Conservation (phyloP, 176 grass and related monocot species). For the Saccharum officinarum region DNA sequence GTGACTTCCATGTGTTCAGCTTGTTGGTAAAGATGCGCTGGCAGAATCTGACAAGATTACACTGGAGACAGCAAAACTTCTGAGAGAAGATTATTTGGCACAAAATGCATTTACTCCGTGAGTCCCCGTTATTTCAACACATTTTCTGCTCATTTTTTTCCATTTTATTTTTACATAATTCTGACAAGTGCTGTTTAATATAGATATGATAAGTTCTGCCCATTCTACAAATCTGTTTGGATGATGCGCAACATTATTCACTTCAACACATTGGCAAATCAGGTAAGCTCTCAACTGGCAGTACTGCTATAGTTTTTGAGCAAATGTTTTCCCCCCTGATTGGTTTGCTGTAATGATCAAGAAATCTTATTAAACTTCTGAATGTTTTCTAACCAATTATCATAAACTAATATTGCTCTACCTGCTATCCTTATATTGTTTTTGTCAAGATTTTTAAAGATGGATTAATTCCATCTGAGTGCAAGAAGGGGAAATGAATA, state of each 20-base stretch:
- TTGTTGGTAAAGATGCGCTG: constrained; percentile 85
- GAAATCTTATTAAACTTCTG: not conserved
- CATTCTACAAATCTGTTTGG: constrained; percentile 98
- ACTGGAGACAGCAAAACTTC: constrained; percentile 79
- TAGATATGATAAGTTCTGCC: constrained; percentile 92
- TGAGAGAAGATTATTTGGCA: constrained; percentile 81
- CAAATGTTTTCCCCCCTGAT: not conserved
- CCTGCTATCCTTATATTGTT: not conserved
- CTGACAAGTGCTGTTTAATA: not conserved
- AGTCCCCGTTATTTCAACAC: constrained; percentile 3
- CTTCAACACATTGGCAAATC: constrained; percentile 83
- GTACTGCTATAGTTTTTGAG: not conserved
- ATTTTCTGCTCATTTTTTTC: not conserved
- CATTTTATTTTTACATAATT: not conserved
- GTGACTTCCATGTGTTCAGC: constrained; percentile 39
- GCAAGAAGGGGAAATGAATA: not conserved
- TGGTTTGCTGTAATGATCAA: not conserved
- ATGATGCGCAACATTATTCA: constrained; percentile 97
- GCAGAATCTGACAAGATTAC: constrained; percentile 89
- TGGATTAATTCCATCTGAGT: not conserved
- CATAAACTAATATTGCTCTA: not conserved
- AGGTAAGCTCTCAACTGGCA: constrained; percentile 37
- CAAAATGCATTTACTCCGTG: constrained; percentile 91
- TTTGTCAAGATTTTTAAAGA: not conserved
- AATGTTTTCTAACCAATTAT: not conserved